Conservation (phyloP, 768 basidiomycete genomes). For the Kwoniella heveanensis region DNA sequence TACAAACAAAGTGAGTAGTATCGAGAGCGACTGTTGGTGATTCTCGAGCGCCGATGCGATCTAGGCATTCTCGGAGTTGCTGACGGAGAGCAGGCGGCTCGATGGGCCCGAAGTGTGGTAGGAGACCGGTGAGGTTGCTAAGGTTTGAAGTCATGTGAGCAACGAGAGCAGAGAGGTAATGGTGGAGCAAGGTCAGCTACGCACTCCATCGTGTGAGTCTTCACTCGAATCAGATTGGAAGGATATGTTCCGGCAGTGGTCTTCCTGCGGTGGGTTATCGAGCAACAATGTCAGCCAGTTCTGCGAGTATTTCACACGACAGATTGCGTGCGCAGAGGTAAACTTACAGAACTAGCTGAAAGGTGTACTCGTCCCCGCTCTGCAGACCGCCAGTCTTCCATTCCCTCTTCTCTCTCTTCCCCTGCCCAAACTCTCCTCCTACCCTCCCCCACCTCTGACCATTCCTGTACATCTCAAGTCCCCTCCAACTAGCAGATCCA, state of each 20-base stretch:
- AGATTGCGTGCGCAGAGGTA: background rate
- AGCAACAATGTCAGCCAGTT: background rate
- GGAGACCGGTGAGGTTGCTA: conserved; percentile 89
- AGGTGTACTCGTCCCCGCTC: conserved; percentile 72
- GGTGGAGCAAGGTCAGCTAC: conserved; percentile 20
- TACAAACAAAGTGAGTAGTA: conserved; percentile 97
- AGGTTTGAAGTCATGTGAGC: no score
- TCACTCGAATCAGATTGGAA: conserved; percentile 77
- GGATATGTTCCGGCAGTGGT: conserved; percentile 90
- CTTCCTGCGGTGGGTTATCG: conserved; percentile 45
- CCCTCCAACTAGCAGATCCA: conserved; percentile 81
- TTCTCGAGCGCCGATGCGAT: conserved; percentile 86
- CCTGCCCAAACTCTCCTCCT: conserved; percentile 77
- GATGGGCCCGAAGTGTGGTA: conserved; percentile 90
- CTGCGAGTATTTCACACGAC: background rate
- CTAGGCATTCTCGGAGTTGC: conserved; percentile 75
- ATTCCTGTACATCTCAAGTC: conserved; percentile 91
- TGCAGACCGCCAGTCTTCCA: conserved; percentile 53
- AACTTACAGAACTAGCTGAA: conserved; percentile 83
- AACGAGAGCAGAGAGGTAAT: background rate
- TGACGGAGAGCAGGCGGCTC: conserved; percentile 74
- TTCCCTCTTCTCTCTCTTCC: conserved; percentile 38
- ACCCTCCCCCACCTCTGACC: conserved; percentile 65
- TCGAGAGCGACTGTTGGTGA: conserved; percentile 94
- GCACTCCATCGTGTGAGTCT: conserved; percentile 80